phyloP scores from a whole-genome alignment of 1,139 yeast species.

The Meyerozyma guilliermondii region DNA sequence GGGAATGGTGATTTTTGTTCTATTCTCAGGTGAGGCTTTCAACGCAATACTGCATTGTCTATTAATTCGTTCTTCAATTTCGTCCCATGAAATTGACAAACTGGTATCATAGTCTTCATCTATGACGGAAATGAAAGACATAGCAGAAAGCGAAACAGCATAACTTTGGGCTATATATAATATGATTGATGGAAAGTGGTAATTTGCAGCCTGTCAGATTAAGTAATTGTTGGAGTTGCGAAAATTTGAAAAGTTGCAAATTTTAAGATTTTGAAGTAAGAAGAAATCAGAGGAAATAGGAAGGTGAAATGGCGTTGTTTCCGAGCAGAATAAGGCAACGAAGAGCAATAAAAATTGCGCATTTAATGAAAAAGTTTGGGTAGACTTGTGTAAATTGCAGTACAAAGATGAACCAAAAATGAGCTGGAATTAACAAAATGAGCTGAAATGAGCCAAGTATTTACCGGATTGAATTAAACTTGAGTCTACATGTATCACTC shows the following conservation, averaged over 20 bases:
- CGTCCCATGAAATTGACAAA: conserved; percentile 1
- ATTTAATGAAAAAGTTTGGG: neutral
- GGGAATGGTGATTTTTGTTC: neutral
- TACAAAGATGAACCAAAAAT: no score
- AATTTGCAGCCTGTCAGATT: neutral
- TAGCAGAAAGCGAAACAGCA: neutral
- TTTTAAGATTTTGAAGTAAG: no score
- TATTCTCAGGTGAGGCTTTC: neutral
- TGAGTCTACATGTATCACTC: no score
- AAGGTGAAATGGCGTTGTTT: no score
- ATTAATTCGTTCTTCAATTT: neutral
- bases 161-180: neutral
- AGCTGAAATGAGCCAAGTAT: no score
- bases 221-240: neutral
- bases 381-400: no score
- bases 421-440: no score
- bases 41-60: neutral
- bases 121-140: conserved; percentile 4
- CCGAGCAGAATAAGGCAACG: no score
- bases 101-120: conserved; percentile 4
- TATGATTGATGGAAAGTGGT: neutral
- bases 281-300: no score
- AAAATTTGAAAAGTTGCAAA: neutral
- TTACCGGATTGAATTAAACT: no score
- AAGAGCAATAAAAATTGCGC: no score